Conservation (phyloP, 148 eudicot genomes). For the Bassia scoparia region DNA sequence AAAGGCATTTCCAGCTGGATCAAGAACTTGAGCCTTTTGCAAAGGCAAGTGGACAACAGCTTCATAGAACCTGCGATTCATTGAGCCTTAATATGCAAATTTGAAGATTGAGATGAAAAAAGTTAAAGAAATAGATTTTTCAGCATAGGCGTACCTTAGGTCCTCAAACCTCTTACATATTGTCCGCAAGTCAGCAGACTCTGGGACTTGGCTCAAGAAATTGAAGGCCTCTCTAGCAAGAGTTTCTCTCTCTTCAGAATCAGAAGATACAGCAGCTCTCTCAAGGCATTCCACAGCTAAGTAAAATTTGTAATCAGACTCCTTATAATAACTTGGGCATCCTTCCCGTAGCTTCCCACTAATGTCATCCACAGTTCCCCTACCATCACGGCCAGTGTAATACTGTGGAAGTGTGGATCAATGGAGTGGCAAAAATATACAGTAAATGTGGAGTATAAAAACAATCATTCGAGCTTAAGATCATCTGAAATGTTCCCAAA, state of each 20-base stretch:
- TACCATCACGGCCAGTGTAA: slow-evolving; percentile 94
- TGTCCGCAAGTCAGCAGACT: slow-evolving; percentile 85
- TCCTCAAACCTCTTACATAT: slow-evolving; percentile 96
- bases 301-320: slow-evolving; percentile 93
- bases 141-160: slow-evolving; percentile 51
- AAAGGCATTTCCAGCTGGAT: slow-evolving; percentile 85
- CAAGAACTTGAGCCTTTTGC: slow-evolving; percentile 94
- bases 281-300: slow-evolving; percentile 97
- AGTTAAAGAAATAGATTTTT: not conserved
- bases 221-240: slow-evolving; percentile 91
- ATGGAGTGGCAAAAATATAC: not conserved
- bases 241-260: slow-evolving; percentile 66
- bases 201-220: slow-evolving; percentile 79
- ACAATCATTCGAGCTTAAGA: not conserved
- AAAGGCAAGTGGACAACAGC: slow-evolving; percentile 93
- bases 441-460: not conserved
- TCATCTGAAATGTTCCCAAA: not conserved
- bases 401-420: slow-evolving; percentile 65
- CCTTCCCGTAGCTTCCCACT: slow-evolving; percentile 83
- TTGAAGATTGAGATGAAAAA: not conserved
- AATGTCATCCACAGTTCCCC: slow-evolving; percentile 92
- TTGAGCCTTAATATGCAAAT: slow-evolving; percentile 3
- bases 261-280: slow-evolving; percentile 80
- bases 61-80: slow-evolving; percentile 80
- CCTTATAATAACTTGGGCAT: slow-evolving; percentile 95